Conservation (phyloP, 768 basidiomycete species). For the Pulveroboletus ravenelii region DNA sequence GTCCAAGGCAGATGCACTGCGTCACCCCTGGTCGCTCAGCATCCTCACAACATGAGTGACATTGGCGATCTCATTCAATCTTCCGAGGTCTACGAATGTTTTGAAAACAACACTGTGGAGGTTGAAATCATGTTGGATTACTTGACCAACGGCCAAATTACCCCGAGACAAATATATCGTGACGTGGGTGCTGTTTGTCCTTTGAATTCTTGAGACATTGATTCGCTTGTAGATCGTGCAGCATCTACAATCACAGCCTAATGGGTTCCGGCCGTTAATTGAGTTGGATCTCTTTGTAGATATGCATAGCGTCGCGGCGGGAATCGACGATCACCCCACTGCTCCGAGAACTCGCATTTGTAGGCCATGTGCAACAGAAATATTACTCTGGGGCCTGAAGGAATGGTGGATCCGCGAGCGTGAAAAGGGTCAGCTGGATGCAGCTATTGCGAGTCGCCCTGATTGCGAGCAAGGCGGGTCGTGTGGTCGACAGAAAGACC, state of each 20-base stretch:
- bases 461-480: conserved; percentile 63
- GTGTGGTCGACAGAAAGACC: conserved; percentile 62
- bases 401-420: conserved; percentile 85
- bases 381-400: conserved; percentile 68
- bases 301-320: conserved; percentile 53
- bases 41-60: conserved; percentile 65
- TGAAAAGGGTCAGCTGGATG: conserved; percentile 60
- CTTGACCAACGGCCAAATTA: conserved; percentile 54
- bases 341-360: conserved; percentile 62
- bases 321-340: conserved; percentile 51
- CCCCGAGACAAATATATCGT: conserved; percentile 70
- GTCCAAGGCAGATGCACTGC: conserved; percentile 72
- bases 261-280: conserved; percentile 60
- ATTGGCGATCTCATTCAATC: conserved; percentile 76
- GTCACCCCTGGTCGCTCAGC: conserved; percentile 49
- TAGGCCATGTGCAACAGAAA: conserved; percentile 68
- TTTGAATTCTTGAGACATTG: conserved; percentile 1
- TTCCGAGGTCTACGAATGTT: conserved; percentile 72
- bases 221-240: conserved; percentile 49
- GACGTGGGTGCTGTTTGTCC: conserved; percentile 44
- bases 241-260: conserved; percentile 55
- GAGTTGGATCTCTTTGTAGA: conserved; percentile 70
- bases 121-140: conserved; percentile 85
- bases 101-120: conserved; percentile 72
- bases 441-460: conserved; percentile 49